Base-by-base conservation (phyloP, 2,329 filamentous ascomycete genomes). In the Monilinia fructicola region DNA sequence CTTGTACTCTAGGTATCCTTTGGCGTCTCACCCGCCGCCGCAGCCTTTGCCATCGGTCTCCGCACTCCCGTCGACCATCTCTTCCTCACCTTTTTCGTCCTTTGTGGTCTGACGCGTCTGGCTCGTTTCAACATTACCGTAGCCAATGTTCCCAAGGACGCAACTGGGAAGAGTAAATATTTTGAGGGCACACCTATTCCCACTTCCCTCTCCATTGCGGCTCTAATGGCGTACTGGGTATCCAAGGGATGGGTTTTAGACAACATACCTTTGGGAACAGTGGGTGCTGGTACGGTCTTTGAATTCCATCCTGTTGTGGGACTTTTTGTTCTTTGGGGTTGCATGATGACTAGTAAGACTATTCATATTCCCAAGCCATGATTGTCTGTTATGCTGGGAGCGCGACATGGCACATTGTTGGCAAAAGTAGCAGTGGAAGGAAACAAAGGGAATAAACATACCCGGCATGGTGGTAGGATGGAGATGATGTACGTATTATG, bases 81-180 rank as follows among this genome's bases (percentile, higher is more conserved):
- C 65, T 83, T 81, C 70, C 78, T 99, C 55, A 84, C 90, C 67
- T 92, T 94, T 79, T 99, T 98, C 79, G 93, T 98, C 54, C 90
- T 99, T 62, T 96, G 92, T 79, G 95, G 95, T 67, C 87, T 99
- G 56, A 96, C 93, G 3, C 89, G 95, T 60, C 87, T 99, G 14
- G 95, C 95, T 55, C 90, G 95, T 71, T 99, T 99, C 87, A 99
- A 99, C 78, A 95, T 99, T 62, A 98, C 95, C 14, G 93, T 95
- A 48, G 85, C 88, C 46, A 88, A 89, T 72, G 86, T 99, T 16
- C 95, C 95, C 69, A 97, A 98, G 80, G 95, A 99, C 77, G 90
- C 88, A 59, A 87, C 85, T 0, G 95, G 95, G 73, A 99, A 99
- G 81, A 92, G 91, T 68, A 86, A 90, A 76, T 99, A 96, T 81